phyloP scores from a whole-genome alignment of 805 yeast species.

The Barnettozyma siamensis region DNA sequence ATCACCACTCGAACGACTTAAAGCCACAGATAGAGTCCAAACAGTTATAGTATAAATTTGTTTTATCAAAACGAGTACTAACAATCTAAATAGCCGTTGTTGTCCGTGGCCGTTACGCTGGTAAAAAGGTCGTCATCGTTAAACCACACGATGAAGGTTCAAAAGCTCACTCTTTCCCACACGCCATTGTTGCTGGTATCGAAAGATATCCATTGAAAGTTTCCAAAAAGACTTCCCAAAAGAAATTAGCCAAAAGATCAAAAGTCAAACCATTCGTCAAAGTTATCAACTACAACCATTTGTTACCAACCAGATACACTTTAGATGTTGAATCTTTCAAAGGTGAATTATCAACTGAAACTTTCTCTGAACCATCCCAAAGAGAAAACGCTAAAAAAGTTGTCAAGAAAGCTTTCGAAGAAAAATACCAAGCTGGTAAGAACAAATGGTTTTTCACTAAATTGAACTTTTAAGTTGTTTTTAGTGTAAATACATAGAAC shows the following conservation, averaged over 20 bases:
- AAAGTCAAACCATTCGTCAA: constrained; percentile 98
- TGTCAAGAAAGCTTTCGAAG: constrained; percentile 98
- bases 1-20: no score
- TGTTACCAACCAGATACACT: constrained; percentile 99
- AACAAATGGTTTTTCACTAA: constrained; percentile 99
- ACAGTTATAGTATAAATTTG: no score
- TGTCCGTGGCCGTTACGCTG: constrained; percentile 99
- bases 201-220: constrained; percentile 98
- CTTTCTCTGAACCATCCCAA: constrained; percentile 96
- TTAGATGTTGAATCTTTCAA: constrained; percentile 95
- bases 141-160: constrained; percentile 98
- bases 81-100: constrained; percentile 62
- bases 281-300: constrained; percentile 98
- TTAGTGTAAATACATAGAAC: constrained; percentile 1
- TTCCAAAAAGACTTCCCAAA: constrained; percentile 89
- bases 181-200: constrained; percentile 98
- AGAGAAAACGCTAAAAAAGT: constrained; percentile 98
- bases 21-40: no score
- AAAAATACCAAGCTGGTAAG: constrained; percentile 99
- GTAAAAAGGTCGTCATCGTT: constrained; percentile 99
- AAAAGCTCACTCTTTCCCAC: constrained; percentile 98
- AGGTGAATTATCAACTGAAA: constrained; percentile 83
- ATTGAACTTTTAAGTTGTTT: constrained; percentile 63
- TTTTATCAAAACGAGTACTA: constrained; percentile 8
- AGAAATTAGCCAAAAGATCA: constrained; percentile 96